Evolutionary conservation across 371 early-diverging fungal species (phyloP).

Genomic region (Mortierella sp.): DNA sequence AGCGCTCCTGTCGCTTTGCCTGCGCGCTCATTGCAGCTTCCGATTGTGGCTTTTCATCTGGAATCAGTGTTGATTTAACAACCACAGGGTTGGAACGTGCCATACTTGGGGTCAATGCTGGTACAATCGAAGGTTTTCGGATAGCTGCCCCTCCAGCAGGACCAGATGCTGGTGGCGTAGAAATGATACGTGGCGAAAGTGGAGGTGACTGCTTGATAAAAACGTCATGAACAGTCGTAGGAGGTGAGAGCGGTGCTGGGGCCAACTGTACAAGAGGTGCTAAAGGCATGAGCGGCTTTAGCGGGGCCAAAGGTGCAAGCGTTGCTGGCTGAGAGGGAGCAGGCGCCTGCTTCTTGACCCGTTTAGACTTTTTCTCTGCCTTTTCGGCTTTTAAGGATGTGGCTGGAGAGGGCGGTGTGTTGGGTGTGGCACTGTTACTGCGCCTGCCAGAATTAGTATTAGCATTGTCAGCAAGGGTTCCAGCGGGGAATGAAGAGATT

Average conservation of each 20-base stretch:
- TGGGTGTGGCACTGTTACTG: constrained; percentile 4
- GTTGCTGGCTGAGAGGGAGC: constrained; percentile 22
- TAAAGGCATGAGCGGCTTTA: constrained; percentile 23
- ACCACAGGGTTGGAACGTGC: constrained; percentile 44
- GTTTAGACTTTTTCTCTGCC: constrained; percentile 22
- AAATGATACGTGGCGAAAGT: constrained; percentile 44
- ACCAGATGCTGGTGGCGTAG: background rate
- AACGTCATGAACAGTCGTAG: constrained; percentile 41
- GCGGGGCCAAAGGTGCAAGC: constrained; percentile 19
- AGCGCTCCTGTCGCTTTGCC: constrained; percentile 84
- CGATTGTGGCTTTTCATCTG: constrained; percentile 53
- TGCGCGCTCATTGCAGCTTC: constrained; percentile 51
- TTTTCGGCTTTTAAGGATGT: constrained; percentile 20
- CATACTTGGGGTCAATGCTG: constrained; percentile 32
- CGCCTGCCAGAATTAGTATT: background rate
- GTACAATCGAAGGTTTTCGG: constrained; percentile 49
- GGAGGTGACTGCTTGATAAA: constrained; percentile 48
- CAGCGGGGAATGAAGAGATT: constrained; percentile 17
- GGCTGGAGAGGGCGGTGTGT: constrained; percentile 40
- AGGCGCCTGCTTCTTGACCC: constrained; percentile 35
- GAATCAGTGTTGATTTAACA: constrained; percentile 46
- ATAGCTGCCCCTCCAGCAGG: background rate
- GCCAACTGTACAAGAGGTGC: constrained; percentile 40
- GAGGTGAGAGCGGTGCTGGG: constrained; percentile 52
- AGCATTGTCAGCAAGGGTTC: constrained; percentile 1